Percentiles rank a stretch among this genome's conserved stretches.
Evolutionary conservation across 106 monocot genomes (phyloP).

Genomic region (Phalaenopsis equestris): DNA sequence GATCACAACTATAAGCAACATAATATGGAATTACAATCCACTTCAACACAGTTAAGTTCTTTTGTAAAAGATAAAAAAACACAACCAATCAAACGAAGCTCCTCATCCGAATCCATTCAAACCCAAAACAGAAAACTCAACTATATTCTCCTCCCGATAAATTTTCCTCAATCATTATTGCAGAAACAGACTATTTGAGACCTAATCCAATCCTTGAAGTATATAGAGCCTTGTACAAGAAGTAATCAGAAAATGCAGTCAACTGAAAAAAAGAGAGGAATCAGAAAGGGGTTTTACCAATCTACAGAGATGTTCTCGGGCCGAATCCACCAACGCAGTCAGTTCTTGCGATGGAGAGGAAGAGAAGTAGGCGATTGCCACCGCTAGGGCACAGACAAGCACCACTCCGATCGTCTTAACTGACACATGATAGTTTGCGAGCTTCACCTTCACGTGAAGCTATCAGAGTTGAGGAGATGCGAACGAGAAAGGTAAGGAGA

Average conservation of each 20-base stretch:
- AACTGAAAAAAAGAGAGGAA: neutral
- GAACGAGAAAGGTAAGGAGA: no score
- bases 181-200: neutral
- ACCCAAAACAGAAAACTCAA: neutral
- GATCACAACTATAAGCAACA: neutral
- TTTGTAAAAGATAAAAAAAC: no score
- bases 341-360: neutral
- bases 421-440: neutral
- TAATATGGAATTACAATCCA: neutral
- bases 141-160: neutral
- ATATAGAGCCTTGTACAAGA: neutral
- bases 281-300: neutral
- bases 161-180: neutral
- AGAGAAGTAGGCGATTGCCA: neutral
- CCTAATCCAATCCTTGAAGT: neutral
- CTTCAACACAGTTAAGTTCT: no score
- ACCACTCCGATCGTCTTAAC: neutral
- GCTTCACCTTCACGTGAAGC: neutral
- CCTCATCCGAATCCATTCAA: no score
- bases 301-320: neutral
- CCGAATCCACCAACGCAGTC: neutral
- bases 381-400: neutral
- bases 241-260: neutral
- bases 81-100: no score
- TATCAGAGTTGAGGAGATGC: no score